Conservation (phyloP, 352 stramenopile species). For the Globisporangium mamillatum region DNA sequence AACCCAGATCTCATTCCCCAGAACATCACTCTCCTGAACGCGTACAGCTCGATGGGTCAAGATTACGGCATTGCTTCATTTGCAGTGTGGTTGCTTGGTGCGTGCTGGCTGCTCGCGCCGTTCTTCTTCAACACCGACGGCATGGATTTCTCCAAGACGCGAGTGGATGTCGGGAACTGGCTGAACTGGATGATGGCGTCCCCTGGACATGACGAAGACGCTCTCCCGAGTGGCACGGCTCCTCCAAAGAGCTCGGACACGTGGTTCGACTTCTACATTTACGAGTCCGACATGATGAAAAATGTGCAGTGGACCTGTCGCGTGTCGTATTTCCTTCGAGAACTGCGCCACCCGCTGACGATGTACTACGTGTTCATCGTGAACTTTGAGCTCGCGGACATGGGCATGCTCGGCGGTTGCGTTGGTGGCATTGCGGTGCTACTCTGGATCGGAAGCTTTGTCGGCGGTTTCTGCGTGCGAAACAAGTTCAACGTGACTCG, state of each 20-base stretch:
- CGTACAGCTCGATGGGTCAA: conserved; percentile 84
- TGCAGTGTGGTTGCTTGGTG: conserved; percentile 79
- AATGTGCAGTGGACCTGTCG: conserved; percentile 61
- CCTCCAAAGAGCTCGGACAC: conserved; percentile 39
- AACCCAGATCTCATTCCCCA: conserved; percentile 51
- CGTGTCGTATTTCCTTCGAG: conserved; percentile 67
- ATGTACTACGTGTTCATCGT: conserved; percentile 85
- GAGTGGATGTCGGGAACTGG: conserved; percentile 81
- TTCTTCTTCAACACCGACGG: conserved; percentile 89
- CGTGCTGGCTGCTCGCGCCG: conserved; percentile 75
- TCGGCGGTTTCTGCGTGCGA: conserved; percentile 40
- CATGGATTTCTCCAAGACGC: conserved; percentile 84
- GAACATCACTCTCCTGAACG: conserved; percentile 68
- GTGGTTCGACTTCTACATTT: conserved; percentile 78
- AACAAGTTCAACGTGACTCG: conserved; percentile 65
- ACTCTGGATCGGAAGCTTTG: conserved; percentile 67
- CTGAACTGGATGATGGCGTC: conserved; percentile 78
- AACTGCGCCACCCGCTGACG: conserved; percentile 71
- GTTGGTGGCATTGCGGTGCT: conserved; percentile 57
- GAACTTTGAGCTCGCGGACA: conserved; percentile 66
- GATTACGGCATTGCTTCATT: conserved; percentile 88
- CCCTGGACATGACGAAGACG: conserved; percentile 41
- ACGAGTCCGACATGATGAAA: conserved; percentile 68
- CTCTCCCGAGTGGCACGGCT: conserved; percentile 36
- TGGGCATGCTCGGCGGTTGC: conserved; percentile 54